Base-by-base conservation (phyloP, 371 early-diverging fungal genomes). In the Capillidium rhysosporum region DNA sequence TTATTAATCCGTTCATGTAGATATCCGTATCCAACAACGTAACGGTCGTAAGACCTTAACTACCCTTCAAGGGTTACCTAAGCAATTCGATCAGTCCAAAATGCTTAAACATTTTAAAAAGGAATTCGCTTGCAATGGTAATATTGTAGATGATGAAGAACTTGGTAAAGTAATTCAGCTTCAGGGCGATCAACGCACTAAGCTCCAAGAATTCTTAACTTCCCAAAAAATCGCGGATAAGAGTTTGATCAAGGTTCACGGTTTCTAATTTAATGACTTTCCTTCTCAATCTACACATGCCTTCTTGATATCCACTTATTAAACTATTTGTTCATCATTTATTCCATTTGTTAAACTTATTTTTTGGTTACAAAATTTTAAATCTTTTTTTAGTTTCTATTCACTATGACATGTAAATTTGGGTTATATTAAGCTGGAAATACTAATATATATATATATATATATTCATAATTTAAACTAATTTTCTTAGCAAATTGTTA, bases 111-210 rank as follows among this genome's bases (percentile, higher is more conserved):
- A 79, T 31, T 90, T 98, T 67, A 96, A 92, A 73, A 92, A 90
- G 72, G 82, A 84, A 45, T 93, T 94, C 65, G 93, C 92, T 49
- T 96, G 97, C 73, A 94, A 88, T 74, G 98, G 98, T 25, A 91
- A 78, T 23, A 69, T 96, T 43, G 83, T 90, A 23, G 78, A 86
- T 47, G 91, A 95, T 71, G 84, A 89, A 62, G 89, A 88, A 61
- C 65, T 80, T 40, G 92, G 92, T 29, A 69, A 85, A 60, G 80
- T 93, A 46, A 80, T 96, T 62, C 95, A 95, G 69, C 77, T 98
- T 24, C 80, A 86, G 44, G 97, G 97, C 54, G 95, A 96, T 71
- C 96, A 98, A 60, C 81, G 97, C 54, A 51, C 66, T 44, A 91
- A 90, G 67, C 79, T 94, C 59, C 71, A 69, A 54, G 71, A 76